Percentiles rank a stretch among this genome's conserved stretches.
phyloP scores from a whole-genome alignment of 148 eudicot genomes.

The Rhododendron simsii region DNA sequence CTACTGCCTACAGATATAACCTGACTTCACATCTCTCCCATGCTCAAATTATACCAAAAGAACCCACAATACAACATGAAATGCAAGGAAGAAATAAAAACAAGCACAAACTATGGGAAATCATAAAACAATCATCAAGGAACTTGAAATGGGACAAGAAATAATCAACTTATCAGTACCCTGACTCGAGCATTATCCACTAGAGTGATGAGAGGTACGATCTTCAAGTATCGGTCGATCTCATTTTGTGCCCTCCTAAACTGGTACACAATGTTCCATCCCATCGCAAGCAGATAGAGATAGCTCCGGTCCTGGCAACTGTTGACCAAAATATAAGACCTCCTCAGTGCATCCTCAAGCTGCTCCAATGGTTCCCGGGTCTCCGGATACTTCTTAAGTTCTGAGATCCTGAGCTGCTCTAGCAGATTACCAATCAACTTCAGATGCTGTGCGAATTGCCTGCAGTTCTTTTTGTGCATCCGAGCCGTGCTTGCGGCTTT shows the following conservation, averaged over 20 bases:
- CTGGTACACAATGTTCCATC: constrained; percentile 98
- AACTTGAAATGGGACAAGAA: neutral
- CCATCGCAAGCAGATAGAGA: constrained; percentile 92
- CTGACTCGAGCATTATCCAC: constrained; percentile 97
- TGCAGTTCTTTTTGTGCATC: constrained; percentile 91
- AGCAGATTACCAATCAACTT: constrained; percentile 84
- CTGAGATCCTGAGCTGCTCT: constrained; percentile 73
- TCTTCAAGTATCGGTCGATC: constrained; percentile 94
- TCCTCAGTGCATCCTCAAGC: constrained; percentile 89
- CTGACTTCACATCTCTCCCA: neutral
- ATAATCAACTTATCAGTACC: constrained; percentile 33
- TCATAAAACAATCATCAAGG: neutral
- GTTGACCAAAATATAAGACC: constrained; percentile 77
- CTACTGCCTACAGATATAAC: neutral
- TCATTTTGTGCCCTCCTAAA: constrained; percentile 87
- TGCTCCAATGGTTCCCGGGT: constrained; percentile 95
- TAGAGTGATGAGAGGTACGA: constrained; percentile 84
- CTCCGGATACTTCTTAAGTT: constrained; percentile 81
- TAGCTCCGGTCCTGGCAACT: constrained; percentile 95
- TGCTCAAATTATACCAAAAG: neutral
- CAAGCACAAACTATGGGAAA: neutral
- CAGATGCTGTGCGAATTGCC: constrained; percentile 80
- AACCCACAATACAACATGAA: neutral
- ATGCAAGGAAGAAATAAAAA: neutral
- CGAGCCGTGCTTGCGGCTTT: constrained; percentile 82